Conservation (phyloP, 78 protist genomes). For the Dictyostelium firmibasis region DNA sequence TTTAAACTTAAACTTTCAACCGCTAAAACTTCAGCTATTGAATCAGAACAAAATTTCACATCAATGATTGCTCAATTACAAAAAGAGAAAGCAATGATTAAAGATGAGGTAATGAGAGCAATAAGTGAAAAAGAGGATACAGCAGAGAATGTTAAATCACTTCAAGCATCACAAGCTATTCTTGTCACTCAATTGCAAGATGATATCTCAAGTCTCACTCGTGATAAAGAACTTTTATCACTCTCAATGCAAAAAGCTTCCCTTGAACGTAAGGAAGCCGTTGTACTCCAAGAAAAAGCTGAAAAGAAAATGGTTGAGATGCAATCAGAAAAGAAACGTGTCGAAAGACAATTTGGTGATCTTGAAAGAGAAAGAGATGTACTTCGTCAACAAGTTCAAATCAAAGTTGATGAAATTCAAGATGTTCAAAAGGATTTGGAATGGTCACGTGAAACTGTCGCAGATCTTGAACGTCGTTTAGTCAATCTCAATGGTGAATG, state of each 20-base stretch:
- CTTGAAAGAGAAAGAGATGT: slow-evolving; percentile 69
- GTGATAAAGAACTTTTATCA: slow-evolving; percentile 33
- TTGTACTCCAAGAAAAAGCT: slow-evolving; percentile 2
- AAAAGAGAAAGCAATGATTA: slow-evolving; percentile 40
- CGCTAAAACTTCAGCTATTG: not conserved
- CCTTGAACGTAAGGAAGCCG: slow-evolving; percentile 33
- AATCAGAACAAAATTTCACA: slow-evolving; percentile 8
- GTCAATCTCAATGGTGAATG: slow-evolving; percentile 26
- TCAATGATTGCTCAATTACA: slow-evolving; percentile 59
- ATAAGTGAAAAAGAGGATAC: slow-evolving; percentile 21
- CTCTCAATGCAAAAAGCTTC: slow-evolving; percentile 41
- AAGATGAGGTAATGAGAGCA: slow-evolving; percentile 32
- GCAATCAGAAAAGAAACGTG: slow-evolving; percentile 20
- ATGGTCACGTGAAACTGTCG: slow-evolving; percentile 73
- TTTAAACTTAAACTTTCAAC: not conserved
- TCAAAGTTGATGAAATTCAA: slow-evolving; percentile 57
- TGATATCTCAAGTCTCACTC: not conserved
- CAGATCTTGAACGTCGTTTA: slow-evolving; percentile 61
- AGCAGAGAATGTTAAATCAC: slow-evolving; percentile 3
- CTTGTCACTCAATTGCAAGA: slow-evolving; percentile 56
- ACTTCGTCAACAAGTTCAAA: slow-evolving; percentile 69
- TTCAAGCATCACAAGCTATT: slow-evolving; percentile 56
- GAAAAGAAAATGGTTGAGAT: slow-evolving; percentile 39
- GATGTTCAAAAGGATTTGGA: slow-evolving; percentile 56
- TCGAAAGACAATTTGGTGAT: slow-evolving; percentile 74